These are phyloP conservation scores for Logfia minima DNA, from an alignment of 129 eudicot species.

Conservation along the genomic window DNA sequence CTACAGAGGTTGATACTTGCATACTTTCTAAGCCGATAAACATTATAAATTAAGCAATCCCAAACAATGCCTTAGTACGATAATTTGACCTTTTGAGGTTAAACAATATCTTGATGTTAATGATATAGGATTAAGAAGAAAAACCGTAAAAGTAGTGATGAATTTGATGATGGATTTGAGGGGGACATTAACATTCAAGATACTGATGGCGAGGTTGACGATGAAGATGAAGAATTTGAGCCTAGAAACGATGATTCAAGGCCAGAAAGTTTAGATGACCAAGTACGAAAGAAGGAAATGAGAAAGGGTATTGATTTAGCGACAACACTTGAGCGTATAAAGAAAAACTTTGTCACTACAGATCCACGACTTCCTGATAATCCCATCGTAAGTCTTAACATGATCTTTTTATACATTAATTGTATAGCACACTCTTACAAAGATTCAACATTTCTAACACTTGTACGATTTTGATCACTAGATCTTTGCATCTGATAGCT, in stretches of 20 bases:
- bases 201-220: constrained; percentile 36
- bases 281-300: constrained; percentile 85
- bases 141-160: constrained; percentile 44
- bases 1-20: too few species aligned
- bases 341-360: constrained; percentile 96
- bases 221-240: constrained; percentile 37
- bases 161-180: constrained; percentile 38
- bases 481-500: constrained; percentile 99
- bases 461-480: constrained; percentile 21
- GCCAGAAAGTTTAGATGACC: constrained; percentile 88
- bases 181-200: constrained; percentile 40
- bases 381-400: constrained; percentile 74
- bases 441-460: constrained; percentile 1
- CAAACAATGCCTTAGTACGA: background rate
- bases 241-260: constrained; percentile 43
- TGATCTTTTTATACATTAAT: too few species aligned
- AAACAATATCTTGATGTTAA: background rate
- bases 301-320: constrained; percentile 99
- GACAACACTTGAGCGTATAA: constrained; percentile 97
- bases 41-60: background rate
- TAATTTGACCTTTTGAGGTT: background rate
- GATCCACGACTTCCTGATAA: constrained; percentile 99
- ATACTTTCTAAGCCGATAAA: background rate
- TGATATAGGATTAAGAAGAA: constrained; percentile 67
- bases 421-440: too few species aligned